A percentile compares a stretch with the other conserved stretches of the same genome.
Conservation (phyloP, 371 early-diverging fungal genomes). For the Blastocladiella emersonii region DNA sequence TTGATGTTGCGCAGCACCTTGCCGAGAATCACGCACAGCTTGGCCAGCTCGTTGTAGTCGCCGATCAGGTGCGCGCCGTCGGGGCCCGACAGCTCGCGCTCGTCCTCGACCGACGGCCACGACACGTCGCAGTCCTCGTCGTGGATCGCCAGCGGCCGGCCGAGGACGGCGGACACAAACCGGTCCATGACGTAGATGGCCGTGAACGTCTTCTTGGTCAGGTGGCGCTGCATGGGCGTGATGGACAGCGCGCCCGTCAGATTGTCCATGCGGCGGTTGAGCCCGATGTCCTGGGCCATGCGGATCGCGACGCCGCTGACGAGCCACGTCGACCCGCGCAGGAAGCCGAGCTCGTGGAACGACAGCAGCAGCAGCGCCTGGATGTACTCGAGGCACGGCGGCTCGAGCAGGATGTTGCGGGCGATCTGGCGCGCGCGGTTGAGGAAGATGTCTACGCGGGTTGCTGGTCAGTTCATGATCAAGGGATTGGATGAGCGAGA, state of each 20-base stretch:
- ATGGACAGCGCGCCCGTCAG: not conserved
- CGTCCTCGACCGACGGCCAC: not conserved
- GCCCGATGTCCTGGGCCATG: constrained; percentile 5
- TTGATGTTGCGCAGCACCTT: constrained; percentile 2
- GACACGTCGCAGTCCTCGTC: constrained; percentile 1
- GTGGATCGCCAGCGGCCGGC: not conserved
- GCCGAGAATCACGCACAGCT: not conserved
- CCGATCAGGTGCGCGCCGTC: not conserved
- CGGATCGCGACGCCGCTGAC: not conserved
- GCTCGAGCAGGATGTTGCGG: constrained; percentile 1
- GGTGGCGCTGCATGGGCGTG: not conserved
- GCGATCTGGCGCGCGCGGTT: not conserved
- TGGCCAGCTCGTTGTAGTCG: constrained; percentile 1
- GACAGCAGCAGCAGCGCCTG: constrained; percentile 6
- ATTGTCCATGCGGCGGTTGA: constrained; percentile 4
- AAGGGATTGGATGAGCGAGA: not conserved
- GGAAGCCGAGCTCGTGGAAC: not conserved
- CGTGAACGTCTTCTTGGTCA: constrained; percentile 1
- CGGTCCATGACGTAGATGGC: constrained; percentile 2
- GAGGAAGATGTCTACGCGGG: not conserved
- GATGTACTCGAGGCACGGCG: constrained; percentile 4
- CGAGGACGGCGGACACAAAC: constrained; percentile 1
- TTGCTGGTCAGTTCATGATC: not conserved
- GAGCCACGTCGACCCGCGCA: constrained; percentile 4
- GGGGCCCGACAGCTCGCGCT: not conserved